Percentiles rank a stretch among this genome's conserved stretches.
Evolutionary conservation across 1,284 basidiomycete genomes (phyloP).

Genomic region (Fomitopsis palustris): DNA sequence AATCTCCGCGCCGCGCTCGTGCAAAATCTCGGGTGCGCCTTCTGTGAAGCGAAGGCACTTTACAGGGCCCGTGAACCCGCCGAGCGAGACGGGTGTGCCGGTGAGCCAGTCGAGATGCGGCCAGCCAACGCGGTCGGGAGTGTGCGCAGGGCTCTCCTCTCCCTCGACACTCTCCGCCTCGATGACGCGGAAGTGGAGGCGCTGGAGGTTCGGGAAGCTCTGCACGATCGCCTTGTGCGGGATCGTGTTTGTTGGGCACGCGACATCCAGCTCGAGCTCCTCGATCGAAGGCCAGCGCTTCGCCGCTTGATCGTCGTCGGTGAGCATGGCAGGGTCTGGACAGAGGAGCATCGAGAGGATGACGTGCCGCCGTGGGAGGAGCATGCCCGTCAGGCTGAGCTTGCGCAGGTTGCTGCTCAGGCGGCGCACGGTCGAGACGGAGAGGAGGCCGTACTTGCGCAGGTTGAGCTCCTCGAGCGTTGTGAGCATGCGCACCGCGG

Average conservation of each 20-base stretch:
- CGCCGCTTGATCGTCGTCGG: background rate
- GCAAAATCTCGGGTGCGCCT: background rate
- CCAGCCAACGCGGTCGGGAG: background rate
- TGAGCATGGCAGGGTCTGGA: background rate
- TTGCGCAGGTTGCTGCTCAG: background rate
- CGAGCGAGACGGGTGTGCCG: background rate
- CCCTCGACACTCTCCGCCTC: background rate
- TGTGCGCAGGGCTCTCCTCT: background rate
- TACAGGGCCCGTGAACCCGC: background rate
- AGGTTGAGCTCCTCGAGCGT: background rate
- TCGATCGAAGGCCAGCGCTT: background rate
- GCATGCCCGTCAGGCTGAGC: background rate
- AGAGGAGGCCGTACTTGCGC: background rate
- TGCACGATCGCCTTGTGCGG: background rate
- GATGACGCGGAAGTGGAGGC: background rate
- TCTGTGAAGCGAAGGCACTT: background rate
- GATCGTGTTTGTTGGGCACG: background rate
- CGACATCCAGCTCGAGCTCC: background rate
- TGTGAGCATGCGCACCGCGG: background rate
- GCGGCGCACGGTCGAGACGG: background rate
- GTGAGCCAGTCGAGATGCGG: background rate
- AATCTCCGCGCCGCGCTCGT: background rate
- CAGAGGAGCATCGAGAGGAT: background rate
- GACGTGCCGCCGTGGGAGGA: background rate
- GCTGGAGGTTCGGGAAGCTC: background rate